Evolutionary conservation across 352 stramenopile species (phyloP), one percentile per base, ranked within the genome.

Genomic region (Pythium oligandrum): DNA sequence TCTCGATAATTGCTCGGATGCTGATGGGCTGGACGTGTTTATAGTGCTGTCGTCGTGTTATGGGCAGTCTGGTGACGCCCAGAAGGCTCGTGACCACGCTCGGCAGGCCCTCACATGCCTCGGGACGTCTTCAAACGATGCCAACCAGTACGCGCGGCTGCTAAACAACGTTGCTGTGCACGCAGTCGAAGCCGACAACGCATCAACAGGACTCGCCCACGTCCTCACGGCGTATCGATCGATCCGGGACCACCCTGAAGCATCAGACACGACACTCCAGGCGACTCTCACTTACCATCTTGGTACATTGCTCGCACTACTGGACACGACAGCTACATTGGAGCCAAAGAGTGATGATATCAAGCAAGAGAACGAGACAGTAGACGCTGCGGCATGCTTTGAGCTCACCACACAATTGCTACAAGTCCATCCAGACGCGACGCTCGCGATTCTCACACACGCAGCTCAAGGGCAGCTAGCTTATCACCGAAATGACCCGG

Each of bases 201-300:
- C 69, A 6, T 33, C 57, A 3, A 51, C 55, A 12, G 72, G 68
- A 3, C 59, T 82, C 33, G 34, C 40, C 11, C 55, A 73, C 12
- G 80, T 81, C 30, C 44, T 72, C 12, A 57, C 57, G 0, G 70
- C 72, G 2, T 78, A 73, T 52, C 68, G 64, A 38, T 60, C 57
- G 26, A 39, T 17, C 8, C 9, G 11, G 35, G 32, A 17, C 56
- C 64, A 2, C 45, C 68, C 6, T 48, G 38, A 56, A 7, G 58
- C 40, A 2, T 59, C 61, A 7, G 69, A 81, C 48, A 58, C 68
- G 1, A 43, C 68, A 7, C 60, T 78, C 6, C 72, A 73, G 53
- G 61, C 61, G 17, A 67, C 59, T 4, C 46, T 74, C 1, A 75
- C 67, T 55, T 82, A 78, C 32, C 72, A 83, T 53, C 50, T 86